Evolutionary conservation across 345 rosid genomes (phyloP).

Genomic region (Euclidium syriacum): DNA sequence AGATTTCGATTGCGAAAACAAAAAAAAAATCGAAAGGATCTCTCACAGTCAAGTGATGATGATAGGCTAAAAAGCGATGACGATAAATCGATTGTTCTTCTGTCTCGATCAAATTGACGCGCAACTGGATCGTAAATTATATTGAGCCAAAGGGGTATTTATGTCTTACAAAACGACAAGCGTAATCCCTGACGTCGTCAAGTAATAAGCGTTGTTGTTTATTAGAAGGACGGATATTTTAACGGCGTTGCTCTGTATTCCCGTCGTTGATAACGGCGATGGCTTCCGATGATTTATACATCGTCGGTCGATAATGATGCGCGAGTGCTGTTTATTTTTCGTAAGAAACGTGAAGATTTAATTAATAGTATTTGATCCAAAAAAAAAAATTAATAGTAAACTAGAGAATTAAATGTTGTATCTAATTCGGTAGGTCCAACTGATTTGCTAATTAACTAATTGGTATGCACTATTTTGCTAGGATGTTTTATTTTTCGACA

Average conservation of each 20-base stretch:
- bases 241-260: slow-evolving; percentile 20
- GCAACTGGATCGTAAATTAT: background rate
- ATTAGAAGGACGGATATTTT: background rate
- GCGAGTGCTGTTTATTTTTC: background rate
- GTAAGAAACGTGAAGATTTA: background rate
- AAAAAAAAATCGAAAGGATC: background rate
- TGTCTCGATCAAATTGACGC: slow-evolving; percentile 14
- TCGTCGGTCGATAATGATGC: slow-evolving; percentile 17
- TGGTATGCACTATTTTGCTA: slow-evolving; percentile 15
- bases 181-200: slow-evolving; percentile 24
- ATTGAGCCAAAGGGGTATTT: slow-evolving; percentile 9
- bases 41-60: slow-evolving; percentile 24
- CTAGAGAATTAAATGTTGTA: background rate
- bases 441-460: slow-evolving; percentile 17
- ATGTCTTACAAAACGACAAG: slow-evolving; percentile 12
- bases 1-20: background rate
- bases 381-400: too few relatives aligned
- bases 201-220: background rate
- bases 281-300: background rate
- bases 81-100: slow-evolving; percentile 4
- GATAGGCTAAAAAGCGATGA: background rate
- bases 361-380: too few relatives aligned
- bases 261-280: background rate
- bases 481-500: background rate
- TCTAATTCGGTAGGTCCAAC: slow-evolving; percentile 27